Evolutionary conservation across 2,329 filamentous ascomycete species (phyloP).

Genomic region (Colletotrichum godetiae): DNA sequence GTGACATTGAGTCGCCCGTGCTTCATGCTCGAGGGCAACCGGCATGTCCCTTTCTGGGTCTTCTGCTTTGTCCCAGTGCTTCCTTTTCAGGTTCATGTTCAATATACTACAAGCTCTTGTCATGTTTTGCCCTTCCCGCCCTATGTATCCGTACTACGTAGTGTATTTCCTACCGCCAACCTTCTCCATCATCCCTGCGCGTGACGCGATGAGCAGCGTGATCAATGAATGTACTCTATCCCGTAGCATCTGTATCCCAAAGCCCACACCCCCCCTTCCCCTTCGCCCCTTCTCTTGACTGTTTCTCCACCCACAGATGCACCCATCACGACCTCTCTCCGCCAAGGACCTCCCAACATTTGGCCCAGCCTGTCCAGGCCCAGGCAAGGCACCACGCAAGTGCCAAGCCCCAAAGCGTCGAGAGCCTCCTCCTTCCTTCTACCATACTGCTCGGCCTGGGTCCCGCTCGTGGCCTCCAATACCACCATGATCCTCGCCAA

Average conservation of each 20-base stretch:
- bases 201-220: not conserved
- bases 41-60: not conserved
- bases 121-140: not conserved
- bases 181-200: not conserved
- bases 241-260: no score
- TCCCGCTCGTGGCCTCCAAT: not conserved
- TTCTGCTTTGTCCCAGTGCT: not conserved
- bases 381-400: constrained; percentile 13
- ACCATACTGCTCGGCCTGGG: not conserved
- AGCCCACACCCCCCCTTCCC: no score
- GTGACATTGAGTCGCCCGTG: not conserved
- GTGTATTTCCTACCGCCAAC: not conserved
- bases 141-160: not conserved
- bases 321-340: not conserved
- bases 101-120: not conserved
- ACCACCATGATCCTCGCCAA: constrained; percentile 15
- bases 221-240: constrained; percentile 1
- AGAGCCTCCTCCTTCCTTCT: constrained; percentile 18
- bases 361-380: constrained; percentile 9
- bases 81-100: not conserved
- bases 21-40: not conserved
- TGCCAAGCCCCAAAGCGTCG: constrained; percentile 15
- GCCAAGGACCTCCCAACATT: constrained; percentile 13
- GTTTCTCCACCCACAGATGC: not conserved
- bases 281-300: not conserved